Base-by-base conservation (phyloP, 1,284 basidiomycete species). In the Trametes pubescens region DNA sequence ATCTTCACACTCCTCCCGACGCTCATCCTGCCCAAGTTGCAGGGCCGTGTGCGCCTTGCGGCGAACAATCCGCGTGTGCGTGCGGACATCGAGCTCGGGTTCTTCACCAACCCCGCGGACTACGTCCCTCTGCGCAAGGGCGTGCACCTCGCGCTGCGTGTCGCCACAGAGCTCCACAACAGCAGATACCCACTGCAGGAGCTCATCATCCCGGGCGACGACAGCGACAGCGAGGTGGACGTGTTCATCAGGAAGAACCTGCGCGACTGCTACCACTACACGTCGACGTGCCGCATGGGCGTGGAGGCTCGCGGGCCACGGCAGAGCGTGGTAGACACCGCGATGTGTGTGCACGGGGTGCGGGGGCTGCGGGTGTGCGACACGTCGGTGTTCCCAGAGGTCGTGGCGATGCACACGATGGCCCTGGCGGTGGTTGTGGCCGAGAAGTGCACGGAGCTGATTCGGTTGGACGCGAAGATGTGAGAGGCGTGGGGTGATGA, bases 301-400 rank as follows among this genome's bases (percentile, higher is more conserved):
- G 73, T 71, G 2, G 75, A 70, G 47, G 51, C 72, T 26, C 73
- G 74, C 47, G 21, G 51, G 0, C 16, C 22, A 29, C 47, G 47
- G 24, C 51, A 47, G 37, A 82, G 81, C 3, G 85, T 86, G 0
- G 77, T 87, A 21, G 84, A 87, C 63, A 69, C 80, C 14, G 69
- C 80, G 65, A 71, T 88, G 57, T 70, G 73, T 14, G 85, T 89
- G 21, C 80, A 84, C 61, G 86, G 86, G 0, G 71, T 79, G 2
- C 58, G 62, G 3, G 77, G 78, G 9, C 68, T 84, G 60, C 71
- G 81, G 1, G 72, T 83, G n/a, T 78, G 74, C 43, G 82, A 83
- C 59, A 75, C 79, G 18, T 77, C 75, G 21, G 70, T 81, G 9
- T 80, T 83, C 61, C 80, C 80, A 4, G 67, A 73, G 32, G 72